These are phyloP conservation scores for Hepatocystis sp. DNA, from an alignment of 169 alveolate genomes.

Conservation along the genomic window DNA sequence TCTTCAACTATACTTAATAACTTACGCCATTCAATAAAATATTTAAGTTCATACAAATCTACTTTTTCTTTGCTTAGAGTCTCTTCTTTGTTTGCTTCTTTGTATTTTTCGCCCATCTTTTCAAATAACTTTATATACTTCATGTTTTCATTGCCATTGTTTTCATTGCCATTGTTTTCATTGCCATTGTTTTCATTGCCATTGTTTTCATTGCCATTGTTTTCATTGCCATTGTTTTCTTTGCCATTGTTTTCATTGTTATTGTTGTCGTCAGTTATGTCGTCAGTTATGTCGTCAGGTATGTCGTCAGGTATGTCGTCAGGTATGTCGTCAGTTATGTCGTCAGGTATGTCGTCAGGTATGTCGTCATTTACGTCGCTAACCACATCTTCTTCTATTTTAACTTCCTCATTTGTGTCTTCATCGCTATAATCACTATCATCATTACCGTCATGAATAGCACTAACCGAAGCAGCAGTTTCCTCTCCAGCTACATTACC, in stretches of 20 bases:
- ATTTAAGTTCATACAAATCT: slow-evolving; percentile 78
- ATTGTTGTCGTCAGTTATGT: too few species aligned
- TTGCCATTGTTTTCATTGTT: too few species aligned
- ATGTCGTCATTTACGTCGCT: too few species aligned
- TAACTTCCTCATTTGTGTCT: neutral
- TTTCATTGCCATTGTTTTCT: neutral
- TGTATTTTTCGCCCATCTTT: slow-evolving; percentile 50
- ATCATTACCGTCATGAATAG: too few species aligned
- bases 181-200: neutral
- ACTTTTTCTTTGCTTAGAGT: slow-evolving; percentile 73
- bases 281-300: too few species aligned
- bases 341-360: too few species aligned
- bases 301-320: too few species aligned
- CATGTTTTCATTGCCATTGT: neutral
- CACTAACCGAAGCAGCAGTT: too few species aligned
- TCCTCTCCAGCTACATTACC: too few species aligned
- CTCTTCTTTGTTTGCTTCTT: slow-evolving; percentile 13
- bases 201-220: too few species aligned
- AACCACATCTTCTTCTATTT: neutral
- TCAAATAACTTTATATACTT: slow-evolving; percentile 41
- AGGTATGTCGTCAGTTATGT: too few species aligned
- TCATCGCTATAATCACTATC: neutral
- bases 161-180: neutral
- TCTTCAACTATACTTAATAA: slow-evolving; percentile 89
- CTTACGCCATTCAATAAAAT: slow-evolving; percentile 85